A percentile compares a stretch with the other conserved stretches of the same genome.
phyloP scores from a whole-genome alignment of 1,139 yeast genomes.

The Suhomyces bolitotheri region DNA sequence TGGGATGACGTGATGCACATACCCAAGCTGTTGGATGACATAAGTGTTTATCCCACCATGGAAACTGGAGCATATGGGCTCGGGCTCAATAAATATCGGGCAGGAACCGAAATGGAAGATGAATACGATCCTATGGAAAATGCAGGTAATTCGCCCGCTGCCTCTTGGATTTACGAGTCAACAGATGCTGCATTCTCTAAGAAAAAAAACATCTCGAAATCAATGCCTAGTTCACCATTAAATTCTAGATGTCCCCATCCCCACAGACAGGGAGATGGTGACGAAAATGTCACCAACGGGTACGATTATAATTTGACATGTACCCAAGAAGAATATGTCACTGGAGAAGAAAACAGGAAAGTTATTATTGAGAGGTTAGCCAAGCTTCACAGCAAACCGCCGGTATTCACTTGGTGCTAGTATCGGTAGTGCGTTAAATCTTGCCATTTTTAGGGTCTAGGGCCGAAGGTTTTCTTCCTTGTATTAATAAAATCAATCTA shows the following conservation, averaged over 20 bases:
- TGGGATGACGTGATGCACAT: constrained; percentile 65
- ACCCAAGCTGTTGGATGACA: constrained; percentile 34
- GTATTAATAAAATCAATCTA: too few relatives aligned
- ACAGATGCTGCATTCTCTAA: too few relatives aligned
- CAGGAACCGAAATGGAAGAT: neutral
- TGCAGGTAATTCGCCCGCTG: neutral
- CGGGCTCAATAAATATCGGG: constrained; percentile 4
- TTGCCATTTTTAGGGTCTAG: too few relatives aligned
- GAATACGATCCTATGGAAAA: neutral
- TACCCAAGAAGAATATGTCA: constrained; percentile 10
- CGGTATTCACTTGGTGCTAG: constrained; percentile 74
- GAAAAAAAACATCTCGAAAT: neutral
- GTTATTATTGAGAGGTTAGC: constrained; percentile 67
- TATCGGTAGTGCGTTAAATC: too few relatives aligned
- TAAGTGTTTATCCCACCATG: constrained; percentile 20
- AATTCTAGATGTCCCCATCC: neutral
- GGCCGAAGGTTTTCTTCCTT: too few relatives aligned
- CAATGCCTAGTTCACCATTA: neutral
- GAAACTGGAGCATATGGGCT: constrained; percentile 24
- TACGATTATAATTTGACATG: constrained; percentile 16
- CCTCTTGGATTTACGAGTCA: too few relatives aligned
- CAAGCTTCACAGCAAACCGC: constrained; percentile 56
- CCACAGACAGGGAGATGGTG: neutral
- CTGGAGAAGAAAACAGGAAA: constrained; percentile 26
- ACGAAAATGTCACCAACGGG: constrained; percentile 8